These are phyloP conservation scores for Volvariella surrecta DNA, from an alignment of 1,284 basidiomycete species.

Conservation along the genomic window DNA sequence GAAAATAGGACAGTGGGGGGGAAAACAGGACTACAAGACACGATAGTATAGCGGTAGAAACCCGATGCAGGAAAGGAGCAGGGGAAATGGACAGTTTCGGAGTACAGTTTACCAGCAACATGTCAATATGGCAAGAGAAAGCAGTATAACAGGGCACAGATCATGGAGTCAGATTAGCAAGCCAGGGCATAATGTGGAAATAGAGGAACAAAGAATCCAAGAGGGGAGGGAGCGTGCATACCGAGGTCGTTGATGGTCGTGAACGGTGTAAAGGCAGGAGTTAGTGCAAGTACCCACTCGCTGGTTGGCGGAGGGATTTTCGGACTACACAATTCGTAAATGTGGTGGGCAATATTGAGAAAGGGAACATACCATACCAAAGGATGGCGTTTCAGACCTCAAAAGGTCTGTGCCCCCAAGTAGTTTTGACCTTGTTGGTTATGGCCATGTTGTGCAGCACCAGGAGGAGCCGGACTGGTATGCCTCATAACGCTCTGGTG, in stretches of 20 bases:
- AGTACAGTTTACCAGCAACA: too few species aligned
- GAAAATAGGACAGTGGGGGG: too few species aligned
- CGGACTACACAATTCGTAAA: too few species aligned
- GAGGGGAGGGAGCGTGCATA: constrained; percentile 7
- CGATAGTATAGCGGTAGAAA: too few species aligned
- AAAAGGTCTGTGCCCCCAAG: neutral
- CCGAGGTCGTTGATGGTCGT: constrained; percentile 8
- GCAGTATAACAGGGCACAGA: constrained; percentile 8
- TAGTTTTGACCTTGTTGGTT: neutral
- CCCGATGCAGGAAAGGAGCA: too few species aligned
- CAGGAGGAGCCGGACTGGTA: constrained; percentile 52
- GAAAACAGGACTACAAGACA: too few species aligned
- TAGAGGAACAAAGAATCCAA: constrained; percentile 8
- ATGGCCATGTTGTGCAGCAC: constrained; percentile 28
- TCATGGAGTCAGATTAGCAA: constrained; percentile 14
- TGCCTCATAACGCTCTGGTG: constrained; percentile 75
- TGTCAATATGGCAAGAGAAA: constrained; percentile 10
- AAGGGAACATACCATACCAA: too few species aligned
- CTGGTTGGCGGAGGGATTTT: too few species aligned
- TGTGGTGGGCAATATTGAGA: too few species aligned
- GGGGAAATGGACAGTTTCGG: too few species aligned
- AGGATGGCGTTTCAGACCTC: too few species aligned
- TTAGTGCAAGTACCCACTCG: neutral
- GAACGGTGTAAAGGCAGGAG: constrained; percentile 4
- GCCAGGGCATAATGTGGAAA: constrained; percentile 7